Evolutionary conservation across 2,329 filamentous ascomycete species (phyloP).

Genomic region (Sphaerostilbella broomeana): DNA sequence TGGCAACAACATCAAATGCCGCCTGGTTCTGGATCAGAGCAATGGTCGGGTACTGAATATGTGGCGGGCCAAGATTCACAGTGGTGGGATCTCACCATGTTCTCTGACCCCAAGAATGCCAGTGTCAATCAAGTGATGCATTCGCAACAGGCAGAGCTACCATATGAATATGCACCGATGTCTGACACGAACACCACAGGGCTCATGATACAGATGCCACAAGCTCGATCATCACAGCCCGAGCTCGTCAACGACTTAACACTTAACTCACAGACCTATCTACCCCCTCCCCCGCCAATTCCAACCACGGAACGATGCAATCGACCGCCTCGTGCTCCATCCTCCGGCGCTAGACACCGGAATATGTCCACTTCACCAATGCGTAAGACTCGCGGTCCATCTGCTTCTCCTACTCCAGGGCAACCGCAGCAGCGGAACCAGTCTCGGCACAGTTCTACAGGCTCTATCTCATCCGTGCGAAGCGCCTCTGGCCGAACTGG

Average conservation of each 20-base stretch:
- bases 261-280: constrained; percentile 29
- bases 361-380: constrained; percentile 31
- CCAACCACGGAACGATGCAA: constrained; percentile 31
- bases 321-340: constrained; percentile 47
- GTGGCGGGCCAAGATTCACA: constrained; percentile 24
- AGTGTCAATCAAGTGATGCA: constrained; percentile 36
- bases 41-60: constrained; percentile 21
- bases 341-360: constrained; percentile 44
- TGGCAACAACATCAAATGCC: constrained; percentile 18
- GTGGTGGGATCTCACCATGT: constrained; percentile 17
- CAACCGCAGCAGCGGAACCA: constrained; percentile 19
- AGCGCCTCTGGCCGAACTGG: constrained; percentile 29
- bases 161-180: constrained; percentile 33
- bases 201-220: constrained; percentile 51
- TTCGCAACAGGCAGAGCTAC: constrained; percentile 33
- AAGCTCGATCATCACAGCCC: constrained; percentile 31
- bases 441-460: constrained; percentile 35
- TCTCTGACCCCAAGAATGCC: constrained; percentile 29
- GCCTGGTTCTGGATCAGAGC: constrained; percentile 18
- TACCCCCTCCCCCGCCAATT: constrained; percentile 27
- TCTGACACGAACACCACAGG: constrained; percentile 30
- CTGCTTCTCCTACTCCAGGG: constrained; percentile 34
- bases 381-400: constrained; percentile 37
- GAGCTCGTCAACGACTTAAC: constrained; percentile 31
- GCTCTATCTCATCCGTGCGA: constrained; percentile 29